Base-by-base conservation (phyloP, 2,329 filamentous ascomycete genomes). In the Zalaria obscura region DNA sequence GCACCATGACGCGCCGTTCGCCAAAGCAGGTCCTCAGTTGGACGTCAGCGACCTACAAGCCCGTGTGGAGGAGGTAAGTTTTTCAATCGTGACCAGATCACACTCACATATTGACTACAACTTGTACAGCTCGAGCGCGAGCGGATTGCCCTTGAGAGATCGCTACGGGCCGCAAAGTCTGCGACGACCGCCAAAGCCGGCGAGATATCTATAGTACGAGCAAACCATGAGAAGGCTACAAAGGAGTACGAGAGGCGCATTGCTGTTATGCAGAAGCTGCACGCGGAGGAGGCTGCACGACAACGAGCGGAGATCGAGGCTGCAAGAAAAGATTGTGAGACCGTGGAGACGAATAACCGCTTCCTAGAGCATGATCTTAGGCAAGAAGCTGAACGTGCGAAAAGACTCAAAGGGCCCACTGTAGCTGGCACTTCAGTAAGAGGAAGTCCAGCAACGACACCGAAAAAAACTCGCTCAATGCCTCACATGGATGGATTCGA, bases 401-500 rank as follows among this genome's bases (percentile, higher is more conserved):
- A 73, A 66, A 51, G 70, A 68, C 39, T 52, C 50, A 48, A 48
- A 52, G 46, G 43, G 25, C 39, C 45, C 39, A 39, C 7, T 36
- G 18, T 42, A 26, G 10, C 55, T 55, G 18, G 52, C 50, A 3
- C 51, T 32, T 33, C 8, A 39, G 28, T 18, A 11, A 33, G 52
- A 3, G 25, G 25, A 9, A 62, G 58, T 33, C 61, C 63, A 0
- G 55, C 62, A 0, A 69, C 66, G 1, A 84, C 81, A 0, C 78
- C 79, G 2, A 83, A 70, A 52, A 79, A 75, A 55, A 69, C 68
- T 27, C 76, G 72, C 55, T 60, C 65, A 1, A 73, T 73, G 60
- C 67, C 71, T 1, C 64, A 82, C 39, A 72, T 80, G 1, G 84
- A 91, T 59, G 84, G 84, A 0, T 91, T 91, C 51, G 82, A 88